phyloP scores from a whole-genome alignment of 2,329 filamentous ascomycete genomes.

The Xylariomycetidae sp. region DNA sequence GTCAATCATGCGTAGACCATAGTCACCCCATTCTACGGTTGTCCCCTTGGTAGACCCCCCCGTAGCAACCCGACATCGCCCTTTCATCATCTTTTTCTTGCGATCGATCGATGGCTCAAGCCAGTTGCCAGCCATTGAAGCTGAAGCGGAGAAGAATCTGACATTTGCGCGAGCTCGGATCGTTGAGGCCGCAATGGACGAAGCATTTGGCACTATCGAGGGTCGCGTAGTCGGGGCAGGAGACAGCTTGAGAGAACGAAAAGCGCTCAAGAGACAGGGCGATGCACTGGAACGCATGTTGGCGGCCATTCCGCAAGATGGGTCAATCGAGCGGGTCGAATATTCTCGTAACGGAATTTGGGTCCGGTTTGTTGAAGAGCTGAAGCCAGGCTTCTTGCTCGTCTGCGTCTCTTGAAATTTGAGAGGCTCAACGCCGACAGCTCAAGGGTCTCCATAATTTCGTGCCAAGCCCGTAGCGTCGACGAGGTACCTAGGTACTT shows the following conservation, averaged over 20 bases:
- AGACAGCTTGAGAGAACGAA: slow-evolving; percentile 45
- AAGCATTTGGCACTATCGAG: slow-evolving; percentile 20
- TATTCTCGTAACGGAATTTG: too few relatives aligned
- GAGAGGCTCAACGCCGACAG: too few relatives aligned
- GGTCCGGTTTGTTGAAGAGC: too few relatives aligned
- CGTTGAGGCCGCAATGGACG: slow-evolving; percentile 28
- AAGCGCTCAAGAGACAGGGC: slow-evolving; percentile 44
- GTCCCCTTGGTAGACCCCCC: slow-evolving; percentile 90
- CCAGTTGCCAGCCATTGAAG: slow-evolving; percentile 62
- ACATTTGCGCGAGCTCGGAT: slow-evolving; percentile 37
- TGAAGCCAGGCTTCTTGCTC: slow-evolving; percentile 9
- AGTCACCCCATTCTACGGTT: slow-evolving; percentile 94
- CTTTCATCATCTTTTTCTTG: slow-evolving; percentile 88
- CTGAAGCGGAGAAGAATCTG: slow-evolving; percentile 70
- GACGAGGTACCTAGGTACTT: too few relatives aligned
- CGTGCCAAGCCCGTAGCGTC: too few relatives aligned
- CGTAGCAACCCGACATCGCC: slow-evolving; percentile 79
- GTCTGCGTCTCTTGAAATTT: too few relatives aligned
- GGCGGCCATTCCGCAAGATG: too few relatives aligned
- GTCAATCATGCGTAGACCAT: slow-evolving; percentile 88
- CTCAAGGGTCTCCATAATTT: too few relatives aligned
- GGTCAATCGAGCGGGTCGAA: too few relatives aligned
- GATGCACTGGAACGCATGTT: slow-evolving; percentile 43
- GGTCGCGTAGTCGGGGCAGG: slow-evolving; percentile 35
- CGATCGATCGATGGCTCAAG: slow-evolving; percentile 71